Conservation (phyloP, 179 eudicot species). For the Sideroxylon spinosum region DNA sequence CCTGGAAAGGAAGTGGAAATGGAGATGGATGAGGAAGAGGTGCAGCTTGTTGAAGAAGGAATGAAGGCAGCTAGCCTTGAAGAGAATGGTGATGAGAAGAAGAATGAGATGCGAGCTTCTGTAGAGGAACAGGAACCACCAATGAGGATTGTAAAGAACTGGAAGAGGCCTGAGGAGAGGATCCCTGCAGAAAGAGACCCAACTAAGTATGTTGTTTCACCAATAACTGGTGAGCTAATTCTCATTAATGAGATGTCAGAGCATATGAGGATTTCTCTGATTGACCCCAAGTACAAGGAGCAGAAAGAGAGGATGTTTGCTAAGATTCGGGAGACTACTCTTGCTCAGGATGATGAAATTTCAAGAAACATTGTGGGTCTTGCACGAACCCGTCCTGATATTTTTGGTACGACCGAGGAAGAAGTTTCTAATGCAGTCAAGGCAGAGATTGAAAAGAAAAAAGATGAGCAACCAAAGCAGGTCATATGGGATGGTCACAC, state of each 20-base stretch:
- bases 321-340: constrained; percentile 90
- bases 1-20: constrained; percentile 88
- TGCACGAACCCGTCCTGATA: constrained; percentile 94
- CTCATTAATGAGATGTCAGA: constrained; percentile 89
- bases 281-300: constrained; percentile 96
- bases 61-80: constrained; percentile 82
- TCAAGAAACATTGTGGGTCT: constrained; percentile 87
- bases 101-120: constrained; percentile 31
- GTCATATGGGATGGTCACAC: constrained; percentile 99
- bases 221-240: constrained; percentile 82
- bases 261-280: constrained; percentile 91
- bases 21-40: constrained; percentile 98
- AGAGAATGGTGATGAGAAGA: constrained; percentile 55
- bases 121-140: constrained; percentile 72
- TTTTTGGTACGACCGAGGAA: constrained; percentile 97
- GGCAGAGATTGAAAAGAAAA: constrained; percentile 92
- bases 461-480: constrained; percentile 94
- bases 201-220: constrained; percentile 73
- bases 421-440: constrained; percentile 94
- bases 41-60: constrained; percentile 91
- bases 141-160: constrained; percentile 91
- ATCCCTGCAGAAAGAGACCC: constrained; percentile 71
- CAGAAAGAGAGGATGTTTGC: constrained; percentile 98
- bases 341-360: constrained; percentile 91
- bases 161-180: constrained; percentile 95